phyloP scores from a whole-genome alignment of 163 green algal species.

The Volvox carteri region DNA sequence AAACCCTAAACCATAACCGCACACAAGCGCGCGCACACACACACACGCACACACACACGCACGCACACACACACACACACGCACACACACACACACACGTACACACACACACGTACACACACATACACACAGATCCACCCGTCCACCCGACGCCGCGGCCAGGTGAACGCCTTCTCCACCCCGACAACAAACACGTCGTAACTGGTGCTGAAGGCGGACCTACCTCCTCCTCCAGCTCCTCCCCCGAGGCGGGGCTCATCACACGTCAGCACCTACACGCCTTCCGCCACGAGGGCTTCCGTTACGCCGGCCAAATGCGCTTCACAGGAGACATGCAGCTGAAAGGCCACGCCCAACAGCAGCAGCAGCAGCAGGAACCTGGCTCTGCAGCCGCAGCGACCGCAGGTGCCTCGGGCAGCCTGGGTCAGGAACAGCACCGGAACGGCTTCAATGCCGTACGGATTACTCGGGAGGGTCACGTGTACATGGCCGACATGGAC shows the following conservation, averaged over 20 bases:
- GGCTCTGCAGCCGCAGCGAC: not conserved
- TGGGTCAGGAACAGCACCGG: not conserved
- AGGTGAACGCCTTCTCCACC: conserved; percentile 32
- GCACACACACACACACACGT: too few species aligned
- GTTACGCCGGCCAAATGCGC: conserved; percentile 30
- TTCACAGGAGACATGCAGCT: not conserved
- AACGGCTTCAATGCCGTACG: not conserved
- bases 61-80: too few species aligned
- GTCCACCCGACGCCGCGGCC: not conserved
- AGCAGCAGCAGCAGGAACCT: conserved; percentile 6
- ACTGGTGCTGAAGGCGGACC: not conserved
- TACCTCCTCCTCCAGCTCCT: not conserved
- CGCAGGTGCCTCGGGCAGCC: not conserved
- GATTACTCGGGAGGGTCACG: conserved; percentile 45
- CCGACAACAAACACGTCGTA: conserved; percentile 20
- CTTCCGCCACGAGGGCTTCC: conserved; percentile 50
- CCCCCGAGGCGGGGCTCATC: not conserved
- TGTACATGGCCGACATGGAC: conserved; percentile 42
- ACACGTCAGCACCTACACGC: conserved; percentile 5
- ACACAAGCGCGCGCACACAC: too few species aligned
- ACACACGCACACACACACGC: too few species aligned
- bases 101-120: not conserved
- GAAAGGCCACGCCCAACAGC: not conserved
- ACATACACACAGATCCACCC: not conserved
- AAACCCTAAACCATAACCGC: too few species aligned